Percentiles rank a stretch among this genome's conserved stretches.
phyloP scores from a whole-genome alignment of 2,329 filamentous ascomycete species.

The Fusarium sublunatum region DNA sequence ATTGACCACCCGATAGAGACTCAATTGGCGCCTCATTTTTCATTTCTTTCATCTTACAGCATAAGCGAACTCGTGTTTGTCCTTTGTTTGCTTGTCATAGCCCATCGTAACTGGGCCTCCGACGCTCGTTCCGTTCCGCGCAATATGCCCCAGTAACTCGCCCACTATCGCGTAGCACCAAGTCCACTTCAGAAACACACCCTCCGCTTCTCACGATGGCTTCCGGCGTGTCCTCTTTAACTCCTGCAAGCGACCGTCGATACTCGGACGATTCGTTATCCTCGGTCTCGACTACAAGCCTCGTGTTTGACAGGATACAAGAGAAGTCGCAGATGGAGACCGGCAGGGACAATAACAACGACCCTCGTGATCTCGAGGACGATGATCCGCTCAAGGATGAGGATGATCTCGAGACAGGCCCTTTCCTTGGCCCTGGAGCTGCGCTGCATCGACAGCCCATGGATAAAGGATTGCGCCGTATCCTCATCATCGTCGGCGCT shows the following conservation, averaged over 20 bases:
- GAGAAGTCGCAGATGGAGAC: constrained; percentile 60
- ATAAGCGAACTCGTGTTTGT: neutral
- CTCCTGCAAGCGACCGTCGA: constrained; percentile 37
- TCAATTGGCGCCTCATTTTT: constrained; percentile 22
- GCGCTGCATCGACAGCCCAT: constrained; percentile 63
- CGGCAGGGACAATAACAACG: constrained; percentile 40
- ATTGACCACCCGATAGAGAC: constrained; percentile 43
- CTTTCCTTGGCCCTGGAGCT: constrained; percentile 59
- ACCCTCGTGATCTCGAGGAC: constrained; percentile 56
- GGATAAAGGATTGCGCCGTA: constrained; percentile 72
- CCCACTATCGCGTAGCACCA: constrained; percentile 18
- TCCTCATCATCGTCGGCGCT: constrained; percentile 69
- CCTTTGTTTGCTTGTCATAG: constrained; percentile 19
- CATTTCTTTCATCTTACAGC: constrained; percentile 3
- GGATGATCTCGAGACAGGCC: constrained; percentile 62
- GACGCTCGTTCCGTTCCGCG: constrained; percentile 19
- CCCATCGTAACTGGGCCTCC: constrained; percentile 18
- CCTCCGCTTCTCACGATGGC: constrained; percentile 29
- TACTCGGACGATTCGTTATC: constrained; percentile 70
- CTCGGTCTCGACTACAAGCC: constrained; percentile 85
- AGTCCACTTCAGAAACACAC: neutral
- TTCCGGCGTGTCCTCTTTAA: constrained; percentile 28
- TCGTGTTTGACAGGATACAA: constrained; percentile 81
- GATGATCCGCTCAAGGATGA: constrained; percentile 55
- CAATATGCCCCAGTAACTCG: constrained; percentile 38